phyloP scores from a whole-genome alignment of 2,329 filamentous ascomycete species.

The Cyanodermella asteris region DNA sequence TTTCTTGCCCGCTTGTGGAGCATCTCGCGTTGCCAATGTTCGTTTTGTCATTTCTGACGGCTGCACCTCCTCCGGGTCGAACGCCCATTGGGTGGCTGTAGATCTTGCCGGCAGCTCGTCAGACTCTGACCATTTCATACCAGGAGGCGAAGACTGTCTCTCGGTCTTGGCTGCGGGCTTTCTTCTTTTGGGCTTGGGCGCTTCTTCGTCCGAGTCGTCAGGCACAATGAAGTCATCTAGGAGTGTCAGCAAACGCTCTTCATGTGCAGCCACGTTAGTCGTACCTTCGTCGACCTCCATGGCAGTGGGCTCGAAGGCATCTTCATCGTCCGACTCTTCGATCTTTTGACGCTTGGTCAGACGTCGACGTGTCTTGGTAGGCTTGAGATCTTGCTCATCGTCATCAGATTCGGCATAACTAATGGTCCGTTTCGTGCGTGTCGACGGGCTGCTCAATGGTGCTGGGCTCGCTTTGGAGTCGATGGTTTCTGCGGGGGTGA shows the following conservation, averaged over 20 bases:
- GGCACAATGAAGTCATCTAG: constrained; percentile 63
- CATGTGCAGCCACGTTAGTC: constrained; percentile 5
- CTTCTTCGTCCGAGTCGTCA: constrained; percentile 61
- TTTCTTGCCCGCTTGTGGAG: constrained; percentile 15
- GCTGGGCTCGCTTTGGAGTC: constrained; percentile 6
- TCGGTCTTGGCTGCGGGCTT: constrained; percentile 31
- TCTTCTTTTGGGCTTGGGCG: constrained; percentile 42
- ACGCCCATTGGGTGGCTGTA: constrained; percentile 66
- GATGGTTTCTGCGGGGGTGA: constrained; percentile 15
- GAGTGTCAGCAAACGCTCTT: constrained; percentile 20
- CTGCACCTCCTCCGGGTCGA: constrained; percentile 37
- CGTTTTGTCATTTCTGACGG: too few relatives aligned
- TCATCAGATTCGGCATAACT: constrained; percentile 76
- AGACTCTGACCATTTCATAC: constrained; percentile 22
- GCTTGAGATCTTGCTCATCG: constrained; percentile 28
- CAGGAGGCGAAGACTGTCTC: constrained; percentile 37
- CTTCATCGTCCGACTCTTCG: constrained; percentile 55
- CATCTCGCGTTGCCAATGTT: too few relatives aligned
- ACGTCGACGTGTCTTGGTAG: background rate
- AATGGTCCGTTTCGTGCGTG: constrained; percentile 38
- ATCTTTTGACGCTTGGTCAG: too few relatives aligned
- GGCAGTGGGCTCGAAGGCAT: constrained; percentile 41
- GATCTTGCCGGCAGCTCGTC: constrained; percentile 35
- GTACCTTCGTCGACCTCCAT: constrained; percentile 40
- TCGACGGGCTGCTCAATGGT: constrained; percentile 46